Evolutionary conservation across 345 rosid genomes (phyloP).

Genomic region (Corchorus capsularis): DNA sequence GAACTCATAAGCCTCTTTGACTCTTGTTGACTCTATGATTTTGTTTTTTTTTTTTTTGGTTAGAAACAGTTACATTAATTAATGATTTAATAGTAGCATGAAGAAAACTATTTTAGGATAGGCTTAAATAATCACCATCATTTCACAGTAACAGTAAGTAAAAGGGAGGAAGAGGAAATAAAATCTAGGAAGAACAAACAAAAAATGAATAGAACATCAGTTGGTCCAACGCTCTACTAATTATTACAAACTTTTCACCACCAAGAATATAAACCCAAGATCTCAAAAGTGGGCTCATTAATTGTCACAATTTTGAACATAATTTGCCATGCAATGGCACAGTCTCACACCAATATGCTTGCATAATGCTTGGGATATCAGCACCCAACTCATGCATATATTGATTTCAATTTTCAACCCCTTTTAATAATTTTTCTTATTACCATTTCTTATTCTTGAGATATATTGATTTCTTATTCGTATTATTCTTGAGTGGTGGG

Average conservation of each 20-base stretch:
- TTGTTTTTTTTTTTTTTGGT: not conserved
- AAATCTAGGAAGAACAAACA: not conserved
- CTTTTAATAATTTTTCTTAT: not conserved
- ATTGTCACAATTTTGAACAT: not conserved
- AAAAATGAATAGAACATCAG: not conserved
- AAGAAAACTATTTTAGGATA: not conserved
- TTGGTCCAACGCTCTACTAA: not conserved
- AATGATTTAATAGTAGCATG: not conserved
- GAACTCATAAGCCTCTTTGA: not conserved
- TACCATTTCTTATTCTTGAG: not conserved
- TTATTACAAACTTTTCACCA: not conserved
- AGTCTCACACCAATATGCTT: not conserved
- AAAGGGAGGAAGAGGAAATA: not conserved
- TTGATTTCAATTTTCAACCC: not conserved
- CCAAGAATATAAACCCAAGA: not conserved
- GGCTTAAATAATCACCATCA: not conserved
- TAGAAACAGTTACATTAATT: not conserved
- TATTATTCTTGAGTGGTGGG: not conserved
- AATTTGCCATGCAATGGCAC: not conserved
- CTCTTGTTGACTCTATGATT: not conserved
- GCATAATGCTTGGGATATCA: slow-evolving; percentile 4
- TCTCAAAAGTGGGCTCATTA: slow-evolving; percentile 9
- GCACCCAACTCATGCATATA: not conserved
- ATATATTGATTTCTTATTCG: too few species aligned
- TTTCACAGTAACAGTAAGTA: not conserved